These are phyloP conservation scores for Strobilomyces dryophilus DNA, from an alignment of 768 basidiomycete genomes.

Conservation along the genomic window DNA sequence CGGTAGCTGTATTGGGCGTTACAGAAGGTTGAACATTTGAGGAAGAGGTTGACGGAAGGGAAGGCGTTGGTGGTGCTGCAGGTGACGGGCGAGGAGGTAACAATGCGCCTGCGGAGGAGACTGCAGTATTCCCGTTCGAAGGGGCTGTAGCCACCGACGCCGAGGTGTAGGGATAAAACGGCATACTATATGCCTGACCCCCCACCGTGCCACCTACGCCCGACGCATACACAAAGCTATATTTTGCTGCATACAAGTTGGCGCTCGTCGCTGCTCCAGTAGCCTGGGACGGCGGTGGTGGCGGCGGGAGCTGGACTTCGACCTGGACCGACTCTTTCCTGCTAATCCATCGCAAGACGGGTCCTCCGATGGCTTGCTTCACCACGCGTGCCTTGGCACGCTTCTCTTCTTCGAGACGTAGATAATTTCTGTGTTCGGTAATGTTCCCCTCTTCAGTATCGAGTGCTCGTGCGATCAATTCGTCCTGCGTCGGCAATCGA, in stretches of 20 bases:
- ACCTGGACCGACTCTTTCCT: conserved; percentile 55
- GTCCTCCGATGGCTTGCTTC: conserved; percentile 58
- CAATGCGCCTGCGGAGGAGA: not conserved
- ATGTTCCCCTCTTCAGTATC: conserved; percentile 87
- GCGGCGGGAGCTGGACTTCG: conserved; percentile 18
- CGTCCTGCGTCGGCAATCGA: conserved; percentile 68
- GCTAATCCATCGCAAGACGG: conserved; percentile 70
- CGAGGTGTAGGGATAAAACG: conserved; percentile 25
- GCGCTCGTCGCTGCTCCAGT: conserved; percentile 12
- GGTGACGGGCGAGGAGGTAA: not conserved
- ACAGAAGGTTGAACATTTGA: not conserved
- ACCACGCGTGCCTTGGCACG: conserved; percentile 60
- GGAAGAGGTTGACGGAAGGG: not conserved
- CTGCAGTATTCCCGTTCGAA: not conserved
- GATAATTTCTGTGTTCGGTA: conserved; percentile 72
- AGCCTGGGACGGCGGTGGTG: conserved; percentile 27
- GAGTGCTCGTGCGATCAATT: conserved; percentile 77
- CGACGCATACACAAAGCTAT: conserved; percentile 19
- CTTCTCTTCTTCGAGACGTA: conserved; percentile 78
- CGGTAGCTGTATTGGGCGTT: not conserved
- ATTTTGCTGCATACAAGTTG: conserved; percentile 14
- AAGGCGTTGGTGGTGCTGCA: not conserved
- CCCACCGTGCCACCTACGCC: conserved; percentile 6
- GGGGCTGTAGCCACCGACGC: not conserved
- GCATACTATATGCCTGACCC: conserved; percentile 23